Conservation (phyloP, 169 alveolate species). For the Theileria annulata region DNA sequence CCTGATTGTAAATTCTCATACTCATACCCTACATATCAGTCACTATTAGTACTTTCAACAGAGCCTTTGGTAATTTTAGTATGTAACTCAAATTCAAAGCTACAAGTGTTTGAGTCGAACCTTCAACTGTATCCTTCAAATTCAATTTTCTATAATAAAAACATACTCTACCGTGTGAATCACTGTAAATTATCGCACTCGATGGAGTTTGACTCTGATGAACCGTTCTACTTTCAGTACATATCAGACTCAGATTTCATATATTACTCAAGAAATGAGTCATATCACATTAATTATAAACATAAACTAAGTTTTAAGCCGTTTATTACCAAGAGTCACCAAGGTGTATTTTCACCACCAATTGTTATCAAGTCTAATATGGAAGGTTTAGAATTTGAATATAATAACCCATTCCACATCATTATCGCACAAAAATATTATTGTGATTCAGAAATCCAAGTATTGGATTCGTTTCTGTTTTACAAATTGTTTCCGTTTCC, state of each 20-base stretch:
- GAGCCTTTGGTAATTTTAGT: conserved; percentile 21
- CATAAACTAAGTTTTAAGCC: neutral
- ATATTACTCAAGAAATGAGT: conserved; percentile 1
- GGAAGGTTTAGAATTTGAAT: neutral
- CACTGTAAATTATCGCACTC: neutral
- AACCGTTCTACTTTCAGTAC: neutral
- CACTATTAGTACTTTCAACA: conserved; percentile 33
- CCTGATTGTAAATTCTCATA: neutral
- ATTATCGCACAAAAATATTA: neutral
- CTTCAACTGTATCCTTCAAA: neutral
- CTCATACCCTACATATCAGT: conserved; percentile 24
- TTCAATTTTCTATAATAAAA: neutral
- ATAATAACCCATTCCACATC: neutral
- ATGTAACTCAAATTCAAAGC: neutral
- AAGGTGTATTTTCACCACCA: neutral
- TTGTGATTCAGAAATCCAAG: neutral
- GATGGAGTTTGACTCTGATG: neutral
- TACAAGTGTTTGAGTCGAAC: neutral
- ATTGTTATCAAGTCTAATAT: neutral
- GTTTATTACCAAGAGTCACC: neutral
- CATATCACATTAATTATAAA: neutral
- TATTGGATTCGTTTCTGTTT: neutral
- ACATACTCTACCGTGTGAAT: neutral
- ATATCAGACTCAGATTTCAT: neutral
- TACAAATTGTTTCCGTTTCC: neutral